These are phyloP conservation scores for Ogataea kodamae DNA, from an alignment of 805 yeast species.

Conservation along the genomic window DNA sequence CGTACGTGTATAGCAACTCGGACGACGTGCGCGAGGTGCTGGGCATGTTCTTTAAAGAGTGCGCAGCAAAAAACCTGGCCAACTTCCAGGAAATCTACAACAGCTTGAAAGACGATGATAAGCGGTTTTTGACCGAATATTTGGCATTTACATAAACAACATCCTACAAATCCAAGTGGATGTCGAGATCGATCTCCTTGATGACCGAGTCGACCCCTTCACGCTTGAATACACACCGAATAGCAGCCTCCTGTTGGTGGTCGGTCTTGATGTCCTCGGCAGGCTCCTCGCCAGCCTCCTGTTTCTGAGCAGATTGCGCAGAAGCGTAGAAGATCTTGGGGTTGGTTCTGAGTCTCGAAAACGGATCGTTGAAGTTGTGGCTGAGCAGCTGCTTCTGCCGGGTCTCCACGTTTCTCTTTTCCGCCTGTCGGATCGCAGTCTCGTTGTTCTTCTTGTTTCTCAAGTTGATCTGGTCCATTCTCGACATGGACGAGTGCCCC, in stretches of 20 bases:
- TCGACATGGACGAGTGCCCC: conserved; percentile 37
- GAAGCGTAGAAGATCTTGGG: conserved; percentile 76
- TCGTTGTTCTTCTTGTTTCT: conserved; percentile 82
- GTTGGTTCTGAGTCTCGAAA: conserved; percentile 82
- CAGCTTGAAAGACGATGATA: conserved; percentile 49
- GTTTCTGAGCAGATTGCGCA: conserved; percentile 45
- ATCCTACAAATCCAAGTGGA: conserved; percentile 23
- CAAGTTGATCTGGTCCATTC: conserved; percentile 71
- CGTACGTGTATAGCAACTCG: conserved; percentile 33
- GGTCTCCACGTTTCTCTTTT: conserved; percentile 55
- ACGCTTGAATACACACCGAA: conserved; percentile 30
- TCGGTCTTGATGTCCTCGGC: conserved; percentile 35
- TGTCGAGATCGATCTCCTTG: conserved; percentile 27
- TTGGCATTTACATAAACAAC: conserved; percentile 25
- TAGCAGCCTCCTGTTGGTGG: conserved; percentile 37
- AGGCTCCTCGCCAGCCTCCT: conserved; percentile 46
- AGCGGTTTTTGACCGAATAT: conserved; percentile 45
- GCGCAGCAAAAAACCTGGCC: conserved; percentile 46
- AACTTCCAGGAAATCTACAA: conserved; percentile 52
- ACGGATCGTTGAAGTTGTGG: conserved; percentile 62
- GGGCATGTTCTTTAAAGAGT: conserved; percentile 52
- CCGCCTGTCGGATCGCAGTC: conserved; percentile 75
- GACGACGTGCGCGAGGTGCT: conserved; percentile 37
- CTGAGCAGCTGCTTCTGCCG: conserved; percentile 44
- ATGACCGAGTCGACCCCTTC: conserved; percentile 33